These are phyloP conservation scores for Cercophora scortea DNA, from an alignment of 495 filamentous ascomycete species.

Conservation along the genomic window DNA sequence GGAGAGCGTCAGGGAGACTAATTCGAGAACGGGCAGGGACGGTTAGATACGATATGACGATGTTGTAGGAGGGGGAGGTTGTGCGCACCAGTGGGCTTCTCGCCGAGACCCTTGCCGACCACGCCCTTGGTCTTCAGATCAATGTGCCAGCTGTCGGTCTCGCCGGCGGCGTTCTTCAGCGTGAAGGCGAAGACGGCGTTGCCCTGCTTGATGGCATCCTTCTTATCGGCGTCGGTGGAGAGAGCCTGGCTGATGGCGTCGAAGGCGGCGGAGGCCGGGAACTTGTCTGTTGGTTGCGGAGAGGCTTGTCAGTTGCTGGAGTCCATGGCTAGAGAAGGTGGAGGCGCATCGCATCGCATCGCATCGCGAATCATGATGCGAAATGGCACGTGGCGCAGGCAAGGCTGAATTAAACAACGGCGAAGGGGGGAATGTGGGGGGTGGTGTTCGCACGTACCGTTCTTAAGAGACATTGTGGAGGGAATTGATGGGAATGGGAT, in stretches of 20 bases:
- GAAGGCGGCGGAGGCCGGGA: constrained; percentile 87
- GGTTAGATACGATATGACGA: too few relatives aligned
- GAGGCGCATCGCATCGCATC: too few relatives aligned
- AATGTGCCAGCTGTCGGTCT: constrained; percentile 83
- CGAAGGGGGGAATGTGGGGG: neutral
- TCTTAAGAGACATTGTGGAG: constrained; percentile 68
- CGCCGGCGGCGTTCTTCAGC: constrained; percentile 75
- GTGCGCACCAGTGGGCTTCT: constrained; percentile 72
- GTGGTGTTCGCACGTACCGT: constrained; percentile 43
- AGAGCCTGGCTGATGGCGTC: constrained; percentile 78
- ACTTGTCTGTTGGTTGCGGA: constrained; percentile 51
- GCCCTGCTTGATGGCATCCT: constrained; percentile 80
- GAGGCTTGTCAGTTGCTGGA: constrained; percentile 3
- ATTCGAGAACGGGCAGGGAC: neutral
- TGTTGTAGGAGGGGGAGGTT: neutral
- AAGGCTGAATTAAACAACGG: too few relatives aligned
- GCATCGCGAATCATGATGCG: too few relatives aligned
- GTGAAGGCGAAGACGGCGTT: constrained; percentile 86
- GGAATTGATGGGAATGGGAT: constrained; percentile 3
- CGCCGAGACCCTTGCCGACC: constrained; percentile 68
- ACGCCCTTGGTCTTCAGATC: constrained; percentile 86
- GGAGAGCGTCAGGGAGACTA: constrained; percentile 77
- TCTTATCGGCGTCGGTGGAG: constrained; percentile 62
- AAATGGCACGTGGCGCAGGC: too few relatives aligned
- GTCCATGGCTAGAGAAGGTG: too few relatives aligned